phyloP scores from a whole-genome alignment of 139 green algal genomes.

The Micromonas pusilla region DNA sequence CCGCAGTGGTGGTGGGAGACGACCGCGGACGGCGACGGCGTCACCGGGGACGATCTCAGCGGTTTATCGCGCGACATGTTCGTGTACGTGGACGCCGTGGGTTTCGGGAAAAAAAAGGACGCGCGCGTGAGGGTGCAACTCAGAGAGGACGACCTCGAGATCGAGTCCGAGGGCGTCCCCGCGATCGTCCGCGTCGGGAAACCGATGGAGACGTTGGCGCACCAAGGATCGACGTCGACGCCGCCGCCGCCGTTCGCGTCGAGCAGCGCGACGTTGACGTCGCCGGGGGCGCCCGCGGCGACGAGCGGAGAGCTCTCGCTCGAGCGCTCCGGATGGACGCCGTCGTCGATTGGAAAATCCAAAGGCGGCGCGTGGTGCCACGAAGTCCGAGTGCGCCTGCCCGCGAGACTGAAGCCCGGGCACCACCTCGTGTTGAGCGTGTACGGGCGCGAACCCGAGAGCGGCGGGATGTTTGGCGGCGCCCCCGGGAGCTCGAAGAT shows the following conservation, averaged over 20 bases:
- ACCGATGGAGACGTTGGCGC: too few relatives aligned
- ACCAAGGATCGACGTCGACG: too few relatives aligned
- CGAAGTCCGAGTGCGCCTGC: conserved; percentile 7
- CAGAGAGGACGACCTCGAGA: conserved; percentile 16
- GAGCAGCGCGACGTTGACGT: too few relatives aligned
- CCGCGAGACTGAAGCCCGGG: conserved; percentile 2
- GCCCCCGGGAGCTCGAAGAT: background rate
- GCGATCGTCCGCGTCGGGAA: background rate
- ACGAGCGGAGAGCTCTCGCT: background rate
- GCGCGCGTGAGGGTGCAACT: background rate
- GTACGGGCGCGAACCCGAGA: background rate
- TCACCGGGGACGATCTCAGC: background rate
- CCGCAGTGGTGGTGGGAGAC: background rate
- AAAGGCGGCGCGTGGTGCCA: conserved; percentile 4
- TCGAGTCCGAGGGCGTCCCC: background rate
- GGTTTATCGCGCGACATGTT: conserved; percentile 9
- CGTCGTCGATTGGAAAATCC: background rate
- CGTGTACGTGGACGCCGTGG: conserved; percentile 3
- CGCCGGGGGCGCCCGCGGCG: background rate
- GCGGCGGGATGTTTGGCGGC: background rate
- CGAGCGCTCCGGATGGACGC: background rate
- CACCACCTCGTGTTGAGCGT: conserved; percentile 13
- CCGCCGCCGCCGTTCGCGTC: too few relatives aligned
- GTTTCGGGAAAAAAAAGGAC: conserved; percentile 9
- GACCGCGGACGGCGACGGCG: background rate